Conservation (phyloP, 805 yeast genomes). For the Metschnikowia amazonensis region DNA sequence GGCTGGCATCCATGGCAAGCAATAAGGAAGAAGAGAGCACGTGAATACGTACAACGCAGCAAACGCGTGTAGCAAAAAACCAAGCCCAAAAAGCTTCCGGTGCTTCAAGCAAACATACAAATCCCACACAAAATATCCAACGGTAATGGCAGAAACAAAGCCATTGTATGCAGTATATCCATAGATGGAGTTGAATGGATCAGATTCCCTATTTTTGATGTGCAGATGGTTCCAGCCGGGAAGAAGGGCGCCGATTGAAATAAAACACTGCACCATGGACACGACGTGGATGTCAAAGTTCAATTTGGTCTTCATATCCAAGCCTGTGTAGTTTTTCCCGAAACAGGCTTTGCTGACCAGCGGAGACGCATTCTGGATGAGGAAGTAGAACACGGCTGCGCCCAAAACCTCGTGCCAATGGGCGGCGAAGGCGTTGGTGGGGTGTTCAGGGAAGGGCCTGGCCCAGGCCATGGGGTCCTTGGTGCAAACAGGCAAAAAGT, state of each 20-base stretch:
- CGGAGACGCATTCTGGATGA: slow-evolving; percentile 52
- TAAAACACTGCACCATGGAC: slow-evolving; percentile 75
- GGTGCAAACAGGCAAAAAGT: slow-evolving; percentile 22
- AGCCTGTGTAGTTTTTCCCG: slow-evolving; percentile 51
- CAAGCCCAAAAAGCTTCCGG: slow-evolving; percentile 69
- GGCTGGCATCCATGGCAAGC: slow-evolving; percentile 76
- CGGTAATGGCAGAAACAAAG: slow-evolving; percentile 64
- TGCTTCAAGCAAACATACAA: slow-evolving; percentile 60
- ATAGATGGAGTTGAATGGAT: slow-evolving; percentile 45
- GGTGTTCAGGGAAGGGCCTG: slow-evolving; percentile 45
- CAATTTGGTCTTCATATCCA: slow-evolving; percentile 45
- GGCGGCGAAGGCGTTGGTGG: slow-evolving; percentile 41
- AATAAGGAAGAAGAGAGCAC: slow-evolving; percentile 63
- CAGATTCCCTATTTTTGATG: slow-evolving; percentile 33
- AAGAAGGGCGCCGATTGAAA: slow-evolving; percentile 55
- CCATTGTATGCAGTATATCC: slow-evolving; percentile 76
- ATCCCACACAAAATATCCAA: slow-evolving; percentile 95
- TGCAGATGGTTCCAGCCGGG: slow-evolving; percentile 64
- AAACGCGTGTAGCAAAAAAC: slow-evolving; percentile 78
- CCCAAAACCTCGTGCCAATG: slow-evolving; percentile 75
- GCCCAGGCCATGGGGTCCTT: slow-evolving; percentile 43
- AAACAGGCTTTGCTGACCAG: slow-evolving; percentile 45
- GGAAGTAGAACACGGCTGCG: slow-evolving; percentile 58
- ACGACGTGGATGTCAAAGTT: slow-evolving; percentile 91
- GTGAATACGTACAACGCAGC: slow-evolving; percentile 76